Evolutionary conservation across 768 basidiomycete species (phyloP).

Genomic region (Asterophora parasitica): DNA sequence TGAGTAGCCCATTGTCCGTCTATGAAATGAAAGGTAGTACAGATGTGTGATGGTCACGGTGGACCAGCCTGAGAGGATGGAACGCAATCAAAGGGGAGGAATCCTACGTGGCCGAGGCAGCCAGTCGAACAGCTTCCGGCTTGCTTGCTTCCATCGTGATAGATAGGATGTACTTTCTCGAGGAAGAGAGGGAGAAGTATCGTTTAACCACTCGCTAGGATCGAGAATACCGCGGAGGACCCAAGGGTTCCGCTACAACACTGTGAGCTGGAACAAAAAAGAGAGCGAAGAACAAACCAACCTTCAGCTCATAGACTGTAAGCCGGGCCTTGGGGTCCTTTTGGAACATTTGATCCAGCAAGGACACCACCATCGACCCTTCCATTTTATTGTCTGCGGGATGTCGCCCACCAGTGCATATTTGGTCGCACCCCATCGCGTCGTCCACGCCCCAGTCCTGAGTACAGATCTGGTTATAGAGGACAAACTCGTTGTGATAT

Average conservation of each 20-base stretch:
- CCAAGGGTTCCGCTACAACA: slow-evolving; percentile 55
- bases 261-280: slow-evolving; percentile 66
- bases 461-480: slow-evolving; percentile 38
- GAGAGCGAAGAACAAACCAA: slow-evolving; percentile 21
- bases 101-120: slow-evolving; percentile 1
- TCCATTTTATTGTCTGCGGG: slow-evolving; percentile 25
- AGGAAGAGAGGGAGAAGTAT: slow-evolving; percentile 27
- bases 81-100: not conserved
- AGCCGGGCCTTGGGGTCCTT: slow-evolving; percentile 33
- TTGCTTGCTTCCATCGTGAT: slow-evolving; percentile 24
- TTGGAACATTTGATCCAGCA: slow-evolving; percentile 36
- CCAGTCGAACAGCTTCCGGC: slow-evolving; percentile 24
- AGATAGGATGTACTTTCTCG: not conserved
- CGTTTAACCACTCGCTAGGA: slow-evolving; percentile 62
- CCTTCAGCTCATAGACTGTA: slow-evolving; percentile 42
- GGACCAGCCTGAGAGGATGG: not conserved
- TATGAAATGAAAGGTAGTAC: not conserved
- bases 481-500: slow-evolving; percentile 32
- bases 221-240: slow-evolving; percentile 63
- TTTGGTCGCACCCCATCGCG: slow-evolving; percentile 33
- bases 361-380: slow-evolving; percentile 26
- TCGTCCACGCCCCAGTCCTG: slow-evolving; percentile 35
- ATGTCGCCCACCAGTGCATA: slow-evolving; percentile 31
- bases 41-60: not conserved
- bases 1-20: not conserved